Conservation (phyloP, 2,329 filamentous ascomycete species). For the Dactylellina cionopaga region DNA sequence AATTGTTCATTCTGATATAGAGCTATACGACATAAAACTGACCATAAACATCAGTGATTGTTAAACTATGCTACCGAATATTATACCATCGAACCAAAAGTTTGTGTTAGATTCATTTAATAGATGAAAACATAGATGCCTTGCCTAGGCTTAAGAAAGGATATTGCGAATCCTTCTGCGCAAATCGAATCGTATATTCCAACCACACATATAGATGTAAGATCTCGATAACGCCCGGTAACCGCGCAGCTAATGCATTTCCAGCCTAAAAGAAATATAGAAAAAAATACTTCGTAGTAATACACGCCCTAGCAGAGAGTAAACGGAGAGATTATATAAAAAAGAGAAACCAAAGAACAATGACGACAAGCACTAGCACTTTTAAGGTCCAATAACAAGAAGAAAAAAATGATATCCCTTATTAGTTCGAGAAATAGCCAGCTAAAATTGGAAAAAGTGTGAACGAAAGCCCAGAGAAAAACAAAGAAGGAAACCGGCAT, state of each 20-base stretch:
- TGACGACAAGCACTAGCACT: not conserved
- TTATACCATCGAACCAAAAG: too few species aligned
- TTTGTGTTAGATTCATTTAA: too few species aligned
- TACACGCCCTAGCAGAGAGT: conserved; percentile 25
- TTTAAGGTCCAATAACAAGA: not conserved
- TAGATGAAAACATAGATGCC: too few species aligned
- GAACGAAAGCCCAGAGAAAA: conserved; percentile 1
- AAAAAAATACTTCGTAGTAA: conserved; percentile 45
- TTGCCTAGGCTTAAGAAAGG: too few species aligned
- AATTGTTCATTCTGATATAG: too few species aligned
- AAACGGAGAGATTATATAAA: conserved; percentile 5
- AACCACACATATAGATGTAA: not conserved
- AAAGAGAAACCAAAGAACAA: not conserved
- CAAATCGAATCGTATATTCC: conserved; percentile 6
- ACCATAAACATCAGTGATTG: too few species aligned
- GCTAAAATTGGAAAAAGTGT: conserved; percentile 1
- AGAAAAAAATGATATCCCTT: not conserved
- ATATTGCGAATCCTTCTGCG: too few species aligned
- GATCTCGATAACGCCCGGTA: conserved; percentile 22
- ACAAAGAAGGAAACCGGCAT: not conserved
- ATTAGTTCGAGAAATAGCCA: conserved; percentile 11
- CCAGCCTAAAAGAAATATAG: too few species aligned
- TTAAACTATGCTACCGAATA: too few species aligned
- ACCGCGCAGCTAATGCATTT: conserved; percentile 40
- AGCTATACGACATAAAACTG: too few species aligned